Conservation (phyloP, 805 yeast genomes). For the Ogataea degrootiae region DNA sequence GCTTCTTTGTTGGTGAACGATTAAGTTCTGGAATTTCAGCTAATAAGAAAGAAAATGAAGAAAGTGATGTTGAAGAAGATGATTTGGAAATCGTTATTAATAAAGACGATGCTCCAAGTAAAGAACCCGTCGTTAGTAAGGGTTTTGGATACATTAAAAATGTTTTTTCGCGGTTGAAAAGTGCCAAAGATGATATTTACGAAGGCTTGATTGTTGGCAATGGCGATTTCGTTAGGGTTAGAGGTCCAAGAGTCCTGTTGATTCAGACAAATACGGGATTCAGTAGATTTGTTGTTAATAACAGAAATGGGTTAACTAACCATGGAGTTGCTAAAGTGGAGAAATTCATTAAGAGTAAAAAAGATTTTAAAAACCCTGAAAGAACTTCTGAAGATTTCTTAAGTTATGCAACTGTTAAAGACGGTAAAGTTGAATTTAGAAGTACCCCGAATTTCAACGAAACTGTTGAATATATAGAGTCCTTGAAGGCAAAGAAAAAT, state of each 20-base stretch:
- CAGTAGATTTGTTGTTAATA: slow-evolving; percentile 18
- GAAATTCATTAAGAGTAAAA: slow-evolving; percentile 14
- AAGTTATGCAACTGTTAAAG: slow-evolving; percentile 41
- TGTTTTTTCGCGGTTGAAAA: not conserved
- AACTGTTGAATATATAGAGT: slow-evolving; percentile 31
- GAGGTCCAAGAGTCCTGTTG: slow-evolving; percentile 51
- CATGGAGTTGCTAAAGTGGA: slow-evolving; percentile 17
- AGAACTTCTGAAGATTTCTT: slow-evolving; percentile 39
- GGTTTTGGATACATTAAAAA: slow-evolving; percentile 2
- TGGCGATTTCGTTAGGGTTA: slow-evolving; percentile 42
- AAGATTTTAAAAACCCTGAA: slow-evolving; percentile 18
- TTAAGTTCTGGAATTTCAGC: slow-evolving; percentile 4
- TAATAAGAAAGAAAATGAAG: slow-evolving; percentile 6
- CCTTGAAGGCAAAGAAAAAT: slow-evolving; percentile 8
- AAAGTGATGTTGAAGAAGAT: slow-evolving; percentile 1
- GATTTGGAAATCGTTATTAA: slow-evolving; percentile 6
- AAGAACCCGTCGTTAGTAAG: slow-evolving; percentile 3
- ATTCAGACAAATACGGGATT: slow-evolving; percentile 39
- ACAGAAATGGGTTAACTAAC: not conserved
- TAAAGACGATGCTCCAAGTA: slow-evolving; percentile 8
- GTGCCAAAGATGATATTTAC: not conserved
- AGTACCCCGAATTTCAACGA: slow-evolving; percentile 40
- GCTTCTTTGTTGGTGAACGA: slow-evolving; percentile 14
- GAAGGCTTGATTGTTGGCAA: slow-evolving; percentile 27
- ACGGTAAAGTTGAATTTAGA: slow-evolving; percentile 38